These are phyloP conservation scores for Fraxinus sp. DNA, from an alignment of 305 asterid species.

Conservation along the genomic window DNA sequence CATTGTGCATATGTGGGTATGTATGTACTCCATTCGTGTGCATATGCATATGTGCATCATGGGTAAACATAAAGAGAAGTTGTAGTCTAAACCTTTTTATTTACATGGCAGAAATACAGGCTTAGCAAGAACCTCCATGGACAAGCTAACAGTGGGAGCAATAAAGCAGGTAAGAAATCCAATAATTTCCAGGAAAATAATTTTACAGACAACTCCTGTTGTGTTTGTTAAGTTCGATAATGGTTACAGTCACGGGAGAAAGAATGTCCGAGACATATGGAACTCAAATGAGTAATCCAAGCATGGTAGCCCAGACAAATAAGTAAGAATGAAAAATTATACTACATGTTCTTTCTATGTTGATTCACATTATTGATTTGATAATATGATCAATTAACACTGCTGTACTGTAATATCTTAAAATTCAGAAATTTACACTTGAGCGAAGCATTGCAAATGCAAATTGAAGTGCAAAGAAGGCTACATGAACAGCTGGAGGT, in stretches of 20 bases:
- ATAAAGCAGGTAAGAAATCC: conserved; percentile 63
- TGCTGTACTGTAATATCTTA: conserved; percentile 13
- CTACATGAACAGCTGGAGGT: conserved; percentile 98
- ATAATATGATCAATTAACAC: conserved; percentile 14
- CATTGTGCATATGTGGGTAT: not conserved
- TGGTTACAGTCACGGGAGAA: conserved; percentile 61
- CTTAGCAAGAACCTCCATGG: conserved; percentile 85
- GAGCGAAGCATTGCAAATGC: conserved; percentile 86
- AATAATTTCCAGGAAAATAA: conserved; percentile 17
- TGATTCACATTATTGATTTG: not conserved
- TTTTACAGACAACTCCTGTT: conserved; percentile 7
- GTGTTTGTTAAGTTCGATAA: conserved; percentile 25
- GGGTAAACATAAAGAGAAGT: not conserved
- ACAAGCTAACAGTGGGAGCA: conserved; percentile 66
- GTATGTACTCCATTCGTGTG: conserved; percentile 1
- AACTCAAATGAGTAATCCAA: conserved; percentile 48
- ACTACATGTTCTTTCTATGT: conserved; percentile 8
- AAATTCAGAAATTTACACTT: conserved; percentile 63
- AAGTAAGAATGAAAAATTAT: conserved; percentile 47
- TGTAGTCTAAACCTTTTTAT: conserved; percentile 22
- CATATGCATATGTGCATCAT: not conserved
- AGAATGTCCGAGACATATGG: conserved; percentile 54
- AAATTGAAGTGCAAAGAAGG: conserved; percentile 85
- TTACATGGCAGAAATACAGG: conserved; percentile 76
- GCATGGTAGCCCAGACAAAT: conserved; percentile 49